Percentiles rank a stretch among this genome's conserved stretches.
Evolutionary conservation across 129 eudicot species (phyloP).

Genomic region (Pseudognaphalium luteoalbum): DNA sequence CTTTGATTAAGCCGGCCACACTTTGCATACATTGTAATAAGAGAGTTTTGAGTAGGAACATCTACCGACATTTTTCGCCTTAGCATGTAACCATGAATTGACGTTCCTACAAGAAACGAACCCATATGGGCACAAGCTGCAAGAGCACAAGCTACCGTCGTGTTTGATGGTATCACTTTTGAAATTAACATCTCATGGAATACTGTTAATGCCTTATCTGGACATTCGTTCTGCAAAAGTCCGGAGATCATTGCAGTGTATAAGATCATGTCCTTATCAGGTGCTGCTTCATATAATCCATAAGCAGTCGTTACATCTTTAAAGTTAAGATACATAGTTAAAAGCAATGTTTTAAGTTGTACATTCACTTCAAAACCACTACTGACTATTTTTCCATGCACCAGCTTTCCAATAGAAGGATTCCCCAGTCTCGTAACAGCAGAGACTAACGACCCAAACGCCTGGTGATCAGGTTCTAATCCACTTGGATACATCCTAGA

Average conservation of each 20-base stretch:
- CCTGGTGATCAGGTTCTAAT: constrained; percentile 68
- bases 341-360: constrained; percentile 66
- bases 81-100: constrained; percentile 68
- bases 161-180: constrained; percentile 48
- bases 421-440: constrained; percentile 43
- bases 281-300: constrained; percentile 48
- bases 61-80: constrained; percentile 51
- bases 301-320: constrained; percentile 46
- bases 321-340: constrained; percentile 59
- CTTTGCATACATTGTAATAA: constrained; percentile 79
- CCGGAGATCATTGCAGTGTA: constrained; percentile 94
- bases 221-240: constrained; percentile 67
- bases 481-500: constrained; percentile 52
- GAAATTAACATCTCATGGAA: constrained; percentile 54
- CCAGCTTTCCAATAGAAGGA: constrained; percentile 49
- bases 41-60: constrained; percentile 72
- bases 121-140: constrained; percentile 75
- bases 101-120: constrained; percentile 48
- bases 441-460: constrained; percentile 57
- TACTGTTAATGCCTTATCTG: constrained; percentile 55
- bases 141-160: constrained; percentile 71
- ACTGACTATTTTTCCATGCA: constrained; percentile 60
- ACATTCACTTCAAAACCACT: constrained; percentile 52
- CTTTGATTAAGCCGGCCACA: constrained; percentile 53
- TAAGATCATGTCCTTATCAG: constrained; percentile 59